Conservation (phyloP, 345 rosid genomes). For the Pugionium cornutum region DNA sequence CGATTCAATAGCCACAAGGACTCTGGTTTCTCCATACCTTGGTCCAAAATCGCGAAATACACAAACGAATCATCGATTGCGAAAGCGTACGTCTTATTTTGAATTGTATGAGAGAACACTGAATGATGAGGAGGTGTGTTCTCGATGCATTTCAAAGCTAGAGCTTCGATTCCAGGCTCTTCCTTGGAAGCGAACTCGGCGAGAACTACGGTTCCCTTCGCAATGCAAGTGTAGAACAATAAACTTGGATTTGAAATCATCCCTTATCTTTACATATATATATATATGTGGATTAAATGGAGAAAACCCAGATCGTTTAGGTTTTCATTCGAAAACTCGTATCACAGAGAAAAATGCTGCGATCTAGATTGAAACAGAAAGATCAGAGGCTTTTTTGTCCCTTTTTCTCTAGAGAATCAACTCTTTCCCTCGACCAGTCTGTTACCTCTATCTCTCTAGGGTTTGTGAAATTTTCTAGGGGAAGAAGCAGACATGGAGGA, state of each 20-base stretch:
- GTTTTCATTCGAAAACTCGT: conserved; percentile 26
- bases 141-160: conserved; percentile 63
- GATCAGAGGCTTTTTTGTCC: neutral
- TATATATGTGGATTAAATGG: neutral
- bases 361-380: conserved; percentile 16
- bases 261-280: neutral
- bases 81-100: conserved; percentile 57
- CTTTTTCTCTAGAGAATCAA: conserved; percentile 7
- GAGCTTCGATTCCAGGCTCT: conserved; percentile 54
- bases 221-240: conserved; percentile 65
- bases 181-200: conserved; percentile 58
- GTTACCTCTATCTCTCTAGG: conserved; percentile 22
- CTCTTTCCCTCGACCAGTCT: neutral
- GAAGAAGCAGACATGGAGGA: conserved; percentile 24
- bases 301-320: conserved; percentile 15
- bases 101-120: conserved; percentile 65
- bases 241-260: conserved; percentile 67
- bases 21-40: conserved; percentile 49
- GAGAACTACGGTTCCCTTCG: conserved; percentile 59
- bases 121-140: conserved; percentile 73
- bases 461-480: conserved; percentile 41
- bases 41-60: conserved; percentile 61
- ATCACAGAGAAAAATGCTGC: conserved; percentile 30
- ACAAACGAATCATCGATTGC: conserved; percentile 56
- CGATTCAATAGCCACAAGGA: conserved; percentile 58